Percentiles rank a stretch among this genome's conserved stretches.
Evolutionary conservation across 495 filamentous ascomycete genomes (phyloP).

Genomic region (Trichocladium uniseriatum): DNA sequence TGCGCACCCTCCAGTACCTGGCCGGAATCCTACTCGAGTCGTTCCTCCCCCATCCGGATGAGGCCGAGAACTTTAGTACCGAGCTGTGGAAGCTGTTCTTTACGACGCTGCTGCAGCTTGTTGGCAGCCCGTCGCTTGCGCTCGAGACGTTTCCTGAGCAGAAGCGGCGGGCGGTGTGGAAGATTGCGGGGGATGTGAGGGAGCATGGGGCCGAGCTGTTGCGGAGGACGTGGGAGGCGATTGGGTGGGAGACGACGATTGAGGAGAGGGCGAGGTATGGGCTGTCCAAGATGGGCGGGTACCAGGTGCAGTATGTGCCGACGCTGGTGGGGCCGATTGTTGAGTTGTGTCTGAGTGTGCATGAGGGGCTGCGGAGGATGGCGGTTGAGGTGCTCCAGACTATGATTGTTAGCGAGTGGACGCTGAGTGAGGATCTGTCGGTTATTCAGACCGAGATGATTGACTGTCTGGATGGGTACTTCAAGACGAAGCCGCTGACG

Average conservation of each 20-base stretch:
- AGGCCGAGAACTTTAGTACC: constrained; percentile 87
- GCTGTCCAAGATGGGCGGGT: constrained; percentile 79
- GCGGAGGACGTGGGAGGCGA: constrained; percentile 81
- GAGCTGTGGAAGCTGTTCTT: constrained; percentile 93
- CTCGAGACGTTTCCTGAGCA: constrained; percentile 97
- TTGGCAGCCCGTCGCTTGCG: constrained; percentile 77
- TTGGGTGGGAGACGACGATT: constrained; percentile 85
- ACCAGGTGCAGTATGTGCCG: constrained; percentile 97
- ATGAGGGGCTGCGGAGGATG: constrained; percentile 80
- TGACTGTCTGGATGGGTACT: constrained; percentile 83
- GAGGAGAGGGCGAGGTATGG: constrained; percentile 68
- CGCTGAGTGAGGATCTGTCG: constrained; percentile 82
- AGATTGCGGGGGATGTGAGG: constrained; percentile 93
- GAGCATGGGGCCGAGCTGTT: constrained; percentile 84
- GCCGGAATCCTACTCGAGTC: constrained; percentile 65
- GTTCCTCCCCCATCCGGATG: constrained; percentile 77
- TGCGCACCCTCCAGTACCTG: constrained; percentile 80
- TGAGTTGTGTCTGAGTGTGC: constrained; percentile 88
- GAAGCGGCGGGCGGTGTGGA: constrained; percentile 92
- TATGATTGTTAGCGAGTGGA: constrained; percentile 99
- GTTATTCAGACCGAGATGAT: constrained; percentile 96
- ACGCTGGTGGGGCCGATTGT: constrained; percentile 84
- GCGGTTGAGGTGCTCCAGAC: constrained; percentile 89
- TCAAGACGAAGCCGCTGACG: constrained; percentile 77
- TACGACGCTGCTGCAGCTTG: constrained; percentile 75